phyloP scores from a whole-genome alignment of 2,329 filamentous ascomycete genomes.

The Colletotrichum sp. region DNA sequence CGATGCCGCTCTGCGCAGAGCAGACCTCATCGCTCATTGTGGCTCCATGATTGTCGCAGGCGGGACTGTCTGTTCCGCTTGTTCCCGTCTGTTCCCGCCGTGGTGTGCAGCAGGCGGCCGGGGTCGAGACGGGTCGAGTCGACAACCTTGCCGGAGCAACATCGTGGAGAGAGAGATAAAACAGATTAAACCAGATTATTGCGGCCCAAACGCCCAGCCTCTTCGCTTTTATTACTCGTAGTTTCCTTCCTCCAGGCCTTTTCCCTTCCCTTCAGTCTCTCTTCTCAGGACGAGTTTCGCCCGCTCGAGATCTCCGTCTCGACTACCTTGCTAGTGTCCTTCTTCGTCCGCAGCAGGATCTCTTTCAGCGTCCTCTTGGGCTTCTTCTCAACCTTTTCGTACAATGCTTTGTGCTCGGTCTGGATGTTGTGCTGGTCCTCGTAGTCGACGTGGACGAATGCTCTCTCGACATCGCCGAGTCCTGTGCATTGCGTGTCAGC shows the following conservation, averaged over 20 bases:
- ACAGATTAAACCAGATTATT: not conserved
- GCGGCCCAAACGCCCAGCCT: not conserved
- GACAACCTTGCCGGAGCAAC: not conserved
- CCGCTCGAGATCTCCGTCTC: slow-evolving; percentile 5
- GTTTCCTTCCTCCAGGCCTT: not conserved
- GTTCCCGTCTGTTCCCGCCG: not conserved
- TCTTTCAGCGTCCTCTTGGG: slow-evolving; percentile 36
- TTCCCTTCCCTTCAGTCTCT: not conserved
- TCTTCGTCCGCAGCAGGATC: slow-evolving; percentile 28
- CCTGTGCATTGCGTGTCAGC: slow-evolving; percentile 19
- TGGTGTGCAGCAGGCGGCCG: not conserved
- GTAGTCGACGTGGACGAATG: slow-evolving; percentile 52
- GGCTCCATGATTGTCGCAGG: not conserved
- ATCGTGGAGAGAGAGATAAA: not conserved
- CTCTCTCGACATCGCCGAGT: slow-evolving; percentile 44
- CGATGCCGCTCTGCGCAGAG: not conserved
- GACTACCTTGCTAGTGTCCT: slow-evolving; percentile 2
- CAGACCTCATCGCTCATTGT: not conserved
- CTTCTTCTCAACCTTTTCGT: slow-evolving; percentile 36
- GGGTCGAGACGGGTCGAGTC: not conserved
- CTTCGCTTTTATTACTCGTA: not conserved
- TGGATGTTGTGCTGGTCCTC: slow-evolving; percentile 44
- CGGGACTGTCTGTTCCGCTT: not conserved
- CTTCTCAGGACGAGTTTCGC: not conserved
- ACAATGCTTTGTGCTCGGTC: slow-evolving; percentile 47